Base-by-base conservation (phyloP, 1,139 yeast genomes). In the Yamadazyma diddensiae region DNA sequence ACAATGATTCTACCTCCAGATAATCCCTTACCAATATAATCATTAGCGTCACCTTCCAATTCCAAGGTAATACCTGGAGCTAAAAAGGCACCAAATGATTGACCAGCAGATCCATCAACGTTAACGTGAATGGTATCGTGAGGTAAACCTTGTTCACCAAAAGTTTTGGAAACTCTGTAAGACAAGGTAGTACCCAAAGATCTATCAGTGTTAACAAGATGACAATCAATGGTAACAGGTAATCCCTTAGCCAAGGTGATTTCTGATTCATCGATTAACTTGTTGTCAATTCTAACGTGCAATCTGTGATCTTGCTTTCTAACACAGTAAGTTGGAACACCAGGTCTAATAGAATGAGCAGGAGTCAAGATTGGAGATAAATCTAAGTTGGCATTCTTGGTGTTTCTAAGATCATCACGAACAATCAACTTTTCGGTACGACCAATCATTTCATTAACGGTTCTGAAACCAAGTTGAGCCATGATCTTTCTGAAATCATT, bases 381-480 rank as follows among this genome's bases (percentile, higher is more conserved):
- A 55, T 92, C 97, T 50, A 92, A 76, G 67, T 86, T 86, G 37
- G 90, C 87, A 45, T 92, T 88, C 77, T 92, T 92, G 44, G 94
- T 81, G 57, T 80, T 85, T 53, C 94, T 79, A 53, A 81, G 69
- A 53, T 87, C 94, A 43, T 86, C 95, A 52, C 95, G 74, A 36
- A 88, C 94, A 52, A 65, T 72, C 55, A 92, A 77, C 62, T 80
- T 85, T 66, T 92, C 98, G 29, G 97, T 85, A 57, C 84, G 87
- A 52, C 98, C 98, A 50, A 92, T 90, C 98, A 92, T 92, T 67
- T 92, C 98, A 56, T 87, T 90, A 56, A 92, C 79, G 35, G 95
- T 87, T 58, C 98, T 78, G 78, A 82, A 92, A 39, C 98, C 98
- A 45, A 92, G 77, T 54, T 79, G 74, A 32, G 97, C 96, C 98